A percentile compares a stretch with the other conserved stretches of the same genome.
These are phyloP conservation scores for Russula griseocarnosa DNA, from an alignment of 768 basidiomycete genomes.

Conservation along the genomic window DNA sequence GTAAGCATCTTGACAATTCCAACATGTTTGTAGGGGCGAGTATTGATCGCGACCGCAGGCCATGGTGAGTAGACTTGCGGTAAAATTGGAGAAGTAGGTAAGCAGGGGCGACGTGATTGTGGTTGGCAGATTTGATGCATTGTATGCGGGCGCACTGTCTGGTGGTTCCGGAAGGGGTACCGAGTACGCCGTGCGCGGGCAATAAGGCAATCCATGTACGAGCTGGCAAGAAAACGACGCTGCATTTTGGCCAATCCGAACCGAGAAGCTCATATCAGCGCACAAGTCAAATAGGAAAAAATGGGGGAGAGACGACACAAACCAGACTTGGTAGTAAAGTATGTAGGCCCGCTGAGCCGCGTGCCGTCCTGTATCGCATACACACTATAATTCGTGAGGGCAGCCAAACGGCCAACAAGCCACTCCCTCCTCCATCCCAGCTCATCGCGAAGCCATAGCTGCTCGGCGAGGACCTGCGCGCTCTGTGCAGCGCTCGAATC, in stretches of 20 bases:
- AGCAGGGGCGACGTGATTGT: slow-evolving; percentile 50
- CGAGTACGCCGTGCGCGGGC: slow-evolving; percentile 65
- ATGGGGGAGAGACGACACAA: not conserved
- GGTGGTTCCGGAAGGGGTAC: slow-evolving; percentile 59
- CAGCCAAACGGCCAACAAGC: slow-evolving; percentile 53
- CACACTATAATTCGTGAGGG: slow-evolving; percentile 74
- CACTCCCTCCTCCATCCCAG: slow-evolving; percentile 69
- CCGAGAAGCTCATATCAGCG: not conserved
- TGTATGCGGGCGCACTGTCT: slow-evolving; percentile 42
- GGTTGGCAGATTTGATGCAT: slow-evolving; percentile 48
- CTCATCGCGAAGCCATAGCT: slow-evolving; percentile 53
- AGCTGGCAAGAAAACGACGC: slow-evolving; percentile 68
- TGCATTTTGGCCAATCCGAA: slow-evolving; percentile 27
- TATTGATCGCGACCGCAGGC: slow-evolving; percentile 79
- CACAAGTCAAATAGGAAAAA: not conserved
- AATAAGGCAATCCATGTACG: slow-evolving; percentile 67
- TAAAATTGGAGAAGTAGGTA: slow-evolving; percentile 67
- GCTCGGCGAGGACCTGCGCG: slow-evolving; percentile 39
- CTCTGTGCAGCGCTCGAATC: slow-evolving; percentile 30
- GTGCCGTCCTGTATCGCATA: slow-evolving; percentile 56
- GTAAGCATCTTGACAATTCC: slow-evolving; percentile 70
- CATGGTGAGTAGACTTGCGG: slow-evolving; percentile 62
- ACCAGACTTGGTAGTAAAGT: slow-evolving; percentile 68
- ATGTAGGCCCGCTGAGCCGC: slow-evolving; percentile 63
- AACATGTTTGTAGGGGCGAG: slow-evolving; percentile 72